These are phyloP conservation scores for Amauroascus verrucosus DNA, from an alignment of 2,329 filamentous ascomycete species.

Conservation along the genomic window DNA sequence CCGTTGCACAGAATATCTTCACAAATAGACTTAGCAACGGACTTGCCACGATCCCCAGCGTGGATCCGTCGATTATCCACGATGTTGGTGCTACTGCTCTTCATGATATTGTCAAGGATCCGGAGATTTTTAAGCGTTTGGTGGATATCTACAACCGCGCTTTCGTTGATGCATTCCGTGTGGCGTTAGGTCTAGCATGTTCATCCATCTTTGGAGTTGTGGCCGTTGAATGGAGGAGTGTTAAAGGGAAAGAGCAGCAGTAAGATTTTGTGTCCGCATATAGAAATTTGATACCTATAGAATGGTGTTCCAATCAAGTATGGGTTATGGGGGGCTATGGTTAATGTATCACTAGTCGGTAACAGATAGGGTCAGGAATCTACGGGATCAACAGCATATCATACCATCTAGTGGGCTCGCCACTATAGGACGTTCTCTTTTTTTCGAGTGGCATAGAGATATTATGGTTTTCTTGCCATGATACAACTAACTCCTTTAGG, in stretches of 20 bases:
- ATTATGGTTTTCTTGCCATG: too few species aligned
- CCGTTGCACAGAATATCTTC: constrained; percentile 19
- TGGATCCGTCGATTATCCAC: constrained; percentile 36
- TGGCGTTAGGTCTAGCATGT: constrained; percentile 43
- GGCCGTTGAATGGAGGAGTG: constrained; percentile 17
- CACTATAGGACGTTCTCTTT: too few species aligned
- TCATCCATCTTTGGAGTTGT: constrained; percentile 46
- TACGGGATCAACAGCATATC: too few species aligned
- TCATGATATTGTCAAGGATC: constrained; percentile 40
- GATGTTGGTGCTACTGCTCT: constrained; percentile 50
- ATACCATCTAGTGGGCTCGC: too few species aligned
- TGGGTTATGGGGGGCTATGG: too few species aligned
- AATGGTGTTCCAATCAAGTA: not conserved
- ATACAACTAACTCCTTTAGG: too few species aligned
- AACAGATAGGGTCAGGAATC: too few species aligned
- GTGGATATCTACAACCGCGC: constrained; percentile 44
- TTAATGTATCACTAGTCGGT: too few species aligned
- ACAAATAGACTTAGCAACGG: constrained; percentile 14
- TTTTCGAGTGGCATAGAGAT: too few species aligned
- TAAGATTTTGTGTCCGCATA: not conserved
- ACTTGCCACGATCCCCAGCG: constrained; percentile 24
- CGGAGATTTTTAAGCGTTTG: constrained; percentile 43
- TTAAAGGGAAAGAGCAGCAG: not conserved
- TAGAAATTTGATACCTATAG: not conserved
- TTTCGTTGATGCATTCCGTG: constrained; percentile 35